Base-by-base conservation (phyloP, 2,329 filamentous ascomycete species). In the Aureobasidium sp. region DNA sequence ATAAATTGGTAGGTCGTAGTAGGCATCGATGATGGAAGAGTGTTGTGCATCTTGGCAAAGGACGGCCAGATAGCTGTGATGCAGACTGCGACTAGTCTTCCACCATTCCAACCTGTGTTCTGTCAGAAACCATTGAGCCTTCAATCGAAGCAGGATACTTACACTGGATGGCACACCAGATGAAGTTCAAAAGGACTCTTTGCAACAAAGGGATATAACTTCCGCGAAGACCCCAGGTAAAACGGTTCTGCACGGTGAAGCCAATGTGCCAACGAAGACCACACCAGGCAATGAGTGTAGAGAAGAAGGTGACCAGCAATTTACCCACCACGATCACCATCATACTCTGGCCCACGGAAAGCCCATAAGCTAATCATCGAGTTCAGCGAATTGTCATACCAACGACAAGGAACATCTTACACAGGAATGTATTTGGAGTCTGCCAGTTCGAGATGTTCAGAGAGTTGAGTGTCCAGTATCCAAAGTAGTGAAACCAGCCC, bases 381-480 rank as follows among this genome's bases (percentile, higher is more conserved):
- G 2, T 16, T 54, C 13, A 55, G 52, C 34, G 6, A 44, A 25
- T 16, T 30, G 9, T 11, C 1, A 27, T 21, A 10, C 3, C 15
- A 21, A 25, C 10, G 4, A 4, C 13, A 5, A 2, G 15, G 9
- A 3, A 15, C 5, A 8, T 6, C 49, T 39, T 25, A 53, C 52
- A 55, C 36, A 59, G n/a, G 34, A 48, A 59, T 10, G 55, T 59
- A 15, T 59, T 59, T n/a, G 55, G 55, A 25, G 55, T 59, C 25
- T 59, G 55, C 55, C 55, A 59, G 15, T 59, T 59, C 8, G 55
- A 59, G 32, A 59, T 21, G 42, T 59, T 59, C n/a, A 59, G 25
- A n/a, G 55, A 59, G 15, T 25, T 39, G n/a, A 59, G 44, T 10
- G 30, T 59, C 55, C 55, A 59, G n/a, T 59, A 59, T 27, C 44